Conservation (phyloP, 2,329 filamentous ascomycete species). For the Mariannaea elegans region DNA sequence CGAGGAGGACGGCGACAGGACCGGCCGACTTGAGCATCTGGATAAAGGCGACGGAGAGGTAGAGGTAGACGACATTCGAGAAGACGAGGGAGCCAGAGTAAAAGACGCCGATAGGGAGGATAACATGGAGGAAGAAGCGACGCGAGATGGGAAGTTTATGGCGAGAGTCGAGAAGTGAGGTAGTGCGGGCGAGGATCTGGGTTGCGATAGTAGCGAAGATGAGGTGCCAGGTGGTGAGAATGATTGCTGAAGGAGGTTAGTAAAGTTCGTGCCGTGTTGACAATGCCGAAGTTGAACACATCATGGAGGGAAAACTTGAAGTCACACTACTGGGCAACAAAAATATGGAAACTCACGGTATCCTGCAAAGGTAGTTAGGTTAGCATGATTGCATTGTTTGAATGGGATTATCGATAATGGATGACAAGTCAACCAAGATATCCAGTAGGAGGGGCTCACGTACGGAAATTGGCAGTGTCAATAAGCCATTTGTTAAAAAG, state of each 20-base stretch:
- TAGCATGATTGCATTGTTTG: constrained; percentile 10
- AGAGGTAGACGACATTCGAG: constrained; percentile 74
- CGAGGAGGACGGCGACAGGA: constrained; percentile 72
- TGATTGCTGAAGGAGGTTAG: constrained; percentile 52
- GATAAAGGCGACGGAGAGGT: constrained; percentile 73
- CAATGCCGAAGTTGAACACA: constrained; percentile 5
- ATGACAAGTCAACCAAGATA: not conserved
- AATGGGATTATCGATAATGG: not conserved
- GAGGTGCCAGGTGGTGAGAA: constrained; percentile 75
- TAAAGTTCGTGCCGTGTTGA: no score
- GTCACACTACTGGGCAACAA: not conserved
- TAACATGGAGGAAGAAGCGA: constrained; percentile 67
- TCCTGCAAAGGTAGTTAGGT: constrained; percentile 34
- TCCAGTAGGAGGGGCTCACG: constrained; percentile 46
- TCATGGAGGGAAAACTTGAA: not conserved
- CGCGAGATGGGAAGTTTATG: constrained; percentile 69
- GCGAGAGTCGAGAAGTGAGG: constrained; percentile 69
- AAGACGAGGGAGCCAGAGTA: constrained; percentile 73
- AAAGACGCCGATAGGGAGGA: constrained; percentile 72
- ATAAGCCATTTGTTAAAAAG: constrained; percentile 94
- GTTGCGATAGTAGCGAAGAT: constrained; percentile 72
- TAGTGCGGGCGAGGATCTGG: constrained; percentile 71
- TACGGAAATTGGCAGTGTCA: constrained; percentile 77
- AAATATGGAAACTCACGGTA: constrained; percentile 42
- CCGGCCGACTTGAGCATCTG: constrained; percentile 77